phyloP scores from a whole-genome alignment of 2,329 filamentous ascomycete species.

The Colletotrichum magnum region DNA sequence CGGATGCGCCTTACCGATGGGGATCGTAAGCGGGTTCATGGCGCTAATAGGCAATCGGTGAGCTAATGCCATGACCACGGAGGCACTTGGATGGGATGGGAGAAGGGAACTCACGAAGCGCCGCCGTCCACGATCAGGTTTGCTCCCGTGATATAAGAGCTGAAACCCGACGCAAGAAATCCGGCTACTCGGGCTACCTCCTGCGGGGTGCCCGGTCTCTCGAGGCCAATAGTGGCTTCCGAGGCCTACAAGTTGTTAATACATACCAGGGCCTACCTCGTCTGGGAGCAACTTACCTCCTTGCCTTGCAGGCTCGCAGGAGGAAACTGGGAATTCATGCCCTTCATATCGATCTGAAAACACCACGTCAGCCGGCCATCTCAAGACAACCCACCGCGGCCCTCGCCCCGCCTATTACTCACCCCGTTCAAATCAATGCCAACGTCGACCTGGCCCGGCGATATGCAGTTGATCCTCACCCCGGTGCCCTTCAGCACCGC shows the following conservation, averaged over 20 bases:
- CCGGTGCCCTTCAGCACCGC: slow-evolving; percentile 70
- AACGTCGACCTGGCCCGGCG: slow-evolving; percentile 56
- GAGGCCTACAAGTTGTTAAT: slow-evolving; percentile 51
- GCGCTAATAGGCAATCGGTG: slow-evolving; percentile 45
- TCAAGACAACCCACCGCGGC: neutral
- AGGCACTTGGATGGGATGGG: too few species aligned
- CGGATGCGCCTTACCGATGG: slow-evolving; percentile 47
- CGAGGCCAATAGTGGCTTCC: slow-evolving; percentile 68
- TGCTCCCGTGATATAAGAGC: slow-evolving; percentile 72
- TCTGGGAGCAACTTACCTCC: slow-evolving; percentile 48
- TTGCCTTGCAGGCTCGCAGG: slow-evolving; percentile 66
- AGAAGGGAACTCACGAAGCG: slow-evolving; percentile 52
- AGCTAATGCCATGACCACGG: slow-evolving; percentile 30
- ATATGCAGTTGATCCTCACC: slow-evolving; percentile 70
- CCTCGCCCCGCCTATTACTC: slow-evolving; percentile 46
- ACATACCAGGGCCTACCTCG: too few species aligned
- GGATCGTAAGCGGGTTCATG: slow-evolving; percentile 58
- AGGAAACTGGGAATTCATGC: slow-evolving; percentile 68
- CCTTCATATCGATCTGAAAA: slow-evolving; percentile 61
- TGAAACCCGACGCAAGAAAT: slow-evolving; percentile 74
- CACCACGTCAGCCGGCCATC: slow-evolving; percentile 3
- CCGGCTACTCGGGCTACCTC: slow-evolving; percentile 73
- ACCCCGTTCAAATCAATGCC: slow-evolving; percentile 60
- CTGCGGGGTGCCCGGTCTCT: slow-evolving; percentile 68
- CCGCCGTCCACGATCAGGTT: slow-evolving; percentile 76